Percentiles rank a stretch among this genome's conserved stretches.
Conservation (phyloP, 2,329 filamentous ascomycete genomes). For the Aphanocladium album region DNA sequence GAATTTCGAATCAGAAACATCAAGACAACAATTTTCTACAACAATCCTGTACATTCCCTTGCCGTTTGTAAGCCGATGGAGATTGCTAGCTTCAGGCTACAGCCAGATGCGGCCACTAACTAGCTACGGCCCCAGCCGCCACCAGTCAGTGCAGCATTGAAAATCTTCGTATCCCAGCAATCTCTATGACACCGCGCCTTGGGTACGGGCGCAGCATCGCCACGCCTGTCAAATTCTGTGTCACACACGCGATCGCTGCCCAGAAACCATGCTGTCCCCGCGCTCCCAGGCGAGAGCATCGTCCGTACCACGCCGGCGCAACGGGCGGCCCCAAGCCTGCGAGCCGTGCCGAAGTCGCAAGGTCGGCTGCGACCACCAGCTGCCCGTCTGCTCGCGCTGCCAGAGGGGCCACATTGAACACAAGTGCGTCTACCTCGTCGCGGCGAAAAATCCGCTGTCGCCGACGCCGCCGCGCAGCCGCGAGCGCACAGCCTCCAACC, state of each 20-base stretch:
- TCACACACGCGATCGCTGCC: neutral
- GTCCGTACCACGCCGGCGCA: constrained; percentile 10
- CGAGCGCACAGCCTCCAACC: neutral
- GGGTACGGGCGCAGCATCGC: neutral
- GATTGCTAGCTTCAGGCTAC: neutral
- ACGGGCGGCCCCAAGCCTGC: constrained; percentile 16
- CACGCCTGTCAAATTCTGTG: neutral
- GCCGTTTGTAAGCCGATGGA: neutral
- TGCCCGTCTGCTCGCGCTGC: constrained; percentile 31
- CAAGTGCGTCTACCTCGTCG: constrained; percentile 29
- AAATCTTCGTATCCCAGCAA: neutral
- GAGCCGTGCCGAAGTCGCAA: constrained; percentile 33
- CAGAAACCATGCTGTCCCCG: constrained; percentile 2
- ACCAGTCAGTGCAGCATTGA: neutral
- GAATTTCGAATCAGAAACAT: no score
- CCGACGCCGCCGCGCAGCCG: neutral
- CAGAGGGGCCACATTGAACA: constrained; percentile 25
- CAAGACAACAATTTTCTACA: no score
- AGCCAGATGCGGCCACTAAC: neutral
- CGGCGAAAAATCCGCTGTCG: neutral
- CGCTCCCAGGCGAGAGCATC: neutral
- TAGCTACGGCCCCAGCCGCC: neutral
- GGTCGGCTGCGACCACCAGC: constrained; percentile 33
- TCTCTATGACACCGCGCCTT: neutral
- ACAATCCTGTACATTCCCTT: no score